Percentiles rank a stretch among this genome's conserved stretches.
phyloP scores from a whole-genome alignment of 2,329 filamentous ascomycete species.

The Neoascochyta sp. region DNA sequence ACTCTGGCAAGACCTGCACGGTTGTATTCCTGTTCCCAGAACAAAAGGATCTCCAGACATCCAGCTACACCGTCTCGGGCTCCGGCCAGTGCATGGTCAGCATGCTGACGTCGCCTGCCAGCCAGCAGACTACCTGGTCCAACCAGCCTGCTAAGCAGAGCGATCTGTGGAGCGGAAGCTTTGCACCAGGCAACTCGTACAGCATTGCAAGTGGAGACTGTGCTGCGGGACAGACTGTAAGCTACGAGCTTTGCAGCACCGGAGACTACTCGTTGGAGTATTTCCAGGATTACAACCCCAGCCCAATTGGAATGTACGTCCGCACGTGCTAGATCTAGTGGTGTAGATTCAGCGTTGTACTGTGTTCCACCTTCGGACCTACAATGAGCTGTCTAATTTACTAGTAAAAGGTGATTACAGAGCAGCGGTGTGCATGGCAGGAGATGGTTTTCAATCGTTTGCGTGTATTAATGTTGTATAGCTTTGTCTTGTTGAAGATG shows the following conservation, averaged over 20 bases:
- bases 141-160: slow-evolving; percentile 49
- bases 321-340: slow-evolving; percentile 25
- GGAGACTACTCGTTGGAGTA: slow-evolving; percentile 54
- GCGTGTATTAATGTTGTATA: too few species aligned
- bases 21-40: slow-evolving; percentile 64
- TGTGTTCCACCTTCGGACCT: too few species aligned
- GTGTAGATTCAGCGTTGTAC: too few species aligned
- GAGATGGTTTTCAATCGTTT: too few species aligned
- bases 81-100: slow-evolving; percentile 54
- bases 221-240: slow-evolving; percentile 51
- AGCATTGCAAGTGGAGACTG: slow-evolving; percentile 56
- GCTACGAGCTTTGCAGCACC: slow-evolving; percentile 51
- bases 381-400: too few species aligned
- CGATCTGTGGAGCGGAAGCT: slow-evolving; percentile 38
- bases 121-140: slow-evolving; percentile 50
- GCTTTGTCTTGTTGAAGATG: too few species aligned
- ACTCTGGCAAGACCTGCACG: slow-evolving; percentile 58
- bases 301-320: slow-evolving; percentile 40
- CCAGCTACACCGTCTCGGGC: slow-evolving; percentile 54
- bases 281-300: slow-evolving; percentile 62
- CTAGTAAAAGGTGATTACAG: too few species aligned
- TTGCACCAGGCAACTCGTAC: slow-evolving; percentile 52
- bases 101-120: slow-evolving; percentile 48
- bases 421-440: too few species aligned
- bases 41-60: slow-evolving; percentile 56